A percentile compares a stretch with the other conserved stretches of the same genome.
phyloP scores from a whole-genome alignment of 768 basidiomycete species.

The Suillus paluster region DNA sequence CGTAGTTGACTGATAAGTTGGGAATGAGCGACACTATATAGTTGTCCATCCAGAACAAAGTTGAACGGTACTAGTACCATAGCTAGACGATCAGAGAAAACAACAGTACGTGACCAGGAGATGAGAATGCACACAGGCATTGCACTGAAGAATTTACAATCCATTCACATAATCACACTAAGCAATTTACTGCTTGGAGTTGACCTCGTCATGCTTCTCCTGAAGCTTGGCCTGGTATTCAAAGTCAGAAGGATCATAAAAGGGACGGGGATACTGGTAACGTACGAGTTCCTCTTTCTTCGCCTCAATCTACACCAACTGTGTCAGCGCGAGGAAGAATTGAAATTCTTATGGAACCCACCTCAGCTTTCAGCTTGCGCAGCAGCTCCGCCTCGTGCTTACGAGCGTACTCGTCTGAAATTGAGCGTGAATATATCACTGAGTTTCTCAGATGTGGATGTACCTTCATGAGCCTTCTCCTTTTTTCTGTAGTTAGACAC shows the following conservation, averaged over 20 bases:
- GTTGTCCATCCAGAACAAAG: neutral
- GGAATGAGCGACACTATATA: neutral
- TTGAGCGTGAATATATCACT: neutral
- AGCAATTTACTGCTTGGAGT: constrained; percentile 1
- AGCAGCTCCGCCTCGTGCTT: constrained; percentile 61
- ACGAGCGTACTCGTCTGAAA: constrained; percentile 65
- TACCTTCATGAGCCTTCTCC: constrained; percentile 74
- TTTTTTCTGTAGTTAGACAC: constrained; percentile 56
- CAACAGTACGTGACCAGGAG: neutral
- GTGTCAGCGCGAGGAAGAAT: neutral
- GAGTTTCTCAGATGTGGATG: constrained; percentile 18
- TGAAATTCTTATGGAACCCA: constrained; percentile 30
- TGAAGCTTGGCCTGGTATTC: neutral
- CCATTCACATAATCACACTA: neutral
- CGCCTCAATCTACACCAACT: constrained; percentile 28
- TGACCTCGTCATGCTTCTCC: constrained; percentile 7
- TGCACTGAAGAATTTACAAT: no score
- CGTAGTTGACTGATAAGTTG: no score
- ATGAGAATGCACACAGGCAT: neutral
- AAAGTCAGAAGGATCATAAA: neutral
- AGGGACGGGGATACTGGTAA: neutral
- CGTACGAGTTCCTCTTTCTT: constrained; percentile 39
- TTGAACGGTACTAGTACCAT: neutral
- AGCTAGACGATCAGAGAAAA: neutral
- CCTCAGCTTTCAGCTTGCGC: constrained; percentile 61